Conservation (phyloP, 345 rosid species). For the Camelina hispida region DNA sequence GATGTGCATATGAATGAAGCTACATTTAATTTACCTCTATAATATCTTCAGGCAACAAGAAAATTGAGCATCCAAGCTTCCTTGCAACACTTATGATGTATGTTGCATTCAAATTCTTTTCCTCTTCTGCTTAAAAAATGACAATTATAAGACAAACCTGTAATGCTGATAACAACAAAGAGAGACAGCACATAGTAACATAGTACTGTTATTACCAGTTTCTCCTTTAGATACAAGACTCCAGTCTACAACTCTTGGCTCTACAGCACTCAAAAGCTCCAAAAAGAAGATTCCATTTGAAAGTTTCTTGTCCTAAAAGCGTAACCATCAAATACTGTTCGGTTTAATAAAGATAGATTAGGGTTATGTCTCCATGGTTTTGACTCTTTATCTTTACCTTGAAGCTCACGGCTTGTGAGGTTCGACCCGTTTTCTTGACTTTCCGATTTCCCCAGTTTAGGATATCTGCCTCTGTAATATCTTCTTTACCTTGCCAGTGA, state of each 20-base stretch:
- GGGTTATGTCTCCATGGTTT: background rate
- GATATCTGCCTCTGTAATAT: slow-evolving; percentile 81
- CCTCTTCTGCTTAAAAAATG: slow-evolving; percentile 62
- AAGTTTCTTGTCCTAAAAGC: slow-evolving; percentile 68
- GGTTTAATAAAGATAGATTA: background rate
- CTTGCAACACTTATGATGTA: slow-evolving; percentile 94
- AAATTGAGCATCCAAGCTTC: slow-evolving; percentile 92
- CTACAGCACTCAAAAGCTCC: slow-evolving; percentile 78
- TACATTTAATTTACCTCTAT: slow-evolving; percentile 60
- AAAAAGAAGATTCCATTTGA: slow-evolving; percentile 80
- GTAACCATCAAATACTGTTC: background rate
- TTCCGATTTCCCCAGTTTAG: slow-evolving; percentile 81
- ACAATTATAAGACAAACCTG: background rate
- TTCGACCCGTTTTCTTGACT: slow-evolving; percentile 69
- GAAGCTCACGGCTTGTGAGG: slow-evolving; percentile 76
- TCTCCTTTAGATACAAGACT: slow-evolving; percentile 75
- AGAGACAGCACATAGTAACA: background rate
- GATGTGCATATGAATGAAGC: background rate
- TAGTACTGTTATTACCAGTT: slow-evolving; percentile 50
- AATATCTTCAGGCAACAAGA: slow-evolving; percentile 94
- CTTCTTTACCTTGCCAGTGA: slow-evolving; percentile 83
- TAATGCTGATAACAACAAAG: background rate
- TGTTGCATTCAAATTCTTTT: slow-evolving; percentile 81
- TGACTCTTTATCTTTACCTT: slow-evolving; percentile 57
- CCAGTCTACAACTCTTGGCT: slow-evolving; percentile 91